These are phyloP conservation scores for Phlebiopsis flavidoalba DNA, from an alignment of 768 basidiomycete species.

Conservation along the genomic window DNA sequence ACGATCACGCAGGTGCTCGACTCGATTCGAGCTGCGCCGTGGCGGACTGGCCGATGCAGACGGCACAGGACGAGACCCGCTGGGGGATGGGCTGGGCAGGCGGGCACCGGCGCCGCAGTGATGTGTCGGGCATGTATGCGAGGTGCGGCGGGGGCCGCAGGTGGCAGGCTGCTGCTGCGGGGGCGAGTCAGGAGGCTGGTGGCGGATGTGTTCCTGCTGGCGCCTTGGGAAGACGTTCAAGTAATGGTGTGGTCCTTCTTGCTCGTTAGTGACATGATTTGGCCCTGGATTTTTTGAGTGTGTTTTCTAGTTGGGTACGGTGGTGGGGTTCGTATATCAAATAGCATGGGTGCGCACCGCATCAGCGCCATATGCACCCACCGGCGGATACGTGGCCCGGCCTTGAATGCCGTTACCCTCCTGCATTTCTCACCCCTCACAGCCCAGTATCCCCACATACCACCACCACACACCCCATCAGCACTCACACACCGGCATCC, in stretches of 20 bases:
- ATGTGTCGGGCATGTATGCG: not conserved
- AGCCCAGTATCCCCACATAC: not conserved
- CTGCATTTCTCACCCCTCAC: not conserved
- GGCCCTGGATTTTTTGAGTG: too few species aligned
- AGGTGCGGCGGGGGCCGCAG: not conserved
- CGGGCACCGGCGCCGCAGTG: not conserved
- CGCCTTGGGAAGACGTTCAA: conserved; percentile 55
- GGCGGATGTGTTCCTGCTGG: conserved; percentile 59
- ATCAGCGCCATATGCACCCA: not conserved
- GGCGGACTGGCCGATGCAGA: not conserved
- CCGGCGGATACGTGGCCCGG: not conserved
- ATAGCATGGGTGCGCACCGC: not conserved
- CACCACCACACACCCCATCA: not conserved
- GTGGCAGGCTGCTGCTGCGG: not conserved
- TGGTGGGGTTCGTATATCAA: conserved; percentile 35
- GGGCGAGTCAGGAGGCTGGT: conserved; percentile 38
- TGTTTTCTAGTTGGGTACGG: conserved; percentile 25
- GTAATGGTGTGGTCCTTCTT: conserved; percentile 35
- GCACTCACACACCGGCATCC: not conserved
- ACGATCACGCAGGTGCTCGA: conserved; percentile 3
- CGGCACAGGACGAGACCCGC: not conserved
- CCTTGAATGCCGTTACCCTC: too few species aligned
- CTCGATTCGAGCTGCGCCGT: not conserved
- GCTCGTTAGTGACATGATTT: too few species aligned
- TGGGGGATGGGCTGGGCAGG: not conserved